Evolutionary conservation across 2,329 filamentous ascomycete species (phyloP).

Genomic region (Claviceps monticola): DNA sequence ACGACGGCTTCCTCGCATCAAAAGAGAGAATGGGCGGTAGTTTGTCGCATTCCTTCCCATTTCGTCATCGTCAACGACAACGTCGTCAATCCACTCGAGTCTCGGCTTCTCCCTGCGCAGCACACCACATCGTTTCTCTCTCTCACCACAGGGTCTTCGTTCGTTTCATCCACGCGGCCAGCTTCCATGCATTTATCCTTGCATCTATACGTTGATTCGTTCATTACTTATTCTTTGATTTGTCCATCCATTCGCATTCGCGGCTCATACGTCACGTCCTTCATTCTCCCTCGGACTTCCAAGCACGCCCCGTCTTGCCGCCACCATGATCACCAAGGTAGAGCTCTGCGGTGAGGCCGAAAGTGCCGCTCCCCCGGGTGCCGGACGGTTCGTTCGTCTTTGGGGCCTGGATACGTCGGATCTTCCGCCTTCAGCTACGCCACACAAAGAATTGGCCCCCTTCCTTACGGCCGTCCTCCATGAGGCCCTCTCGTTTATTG

Average conservation of each 20-base stretch:
- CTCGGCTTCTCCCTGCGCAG: not conserved
- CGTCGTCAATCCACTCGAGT: not conserved
- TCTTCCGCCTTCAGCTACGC: slow-evolving; percentile 28
- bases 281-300: not conserved
- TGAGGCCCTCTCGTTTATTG: slow-evolving; percentile 48
- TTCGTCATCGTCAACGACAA: not conserved
- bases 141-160: not conserved
- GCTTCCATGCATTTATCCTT: no score
- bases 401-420: slow-evolving; percentile 35
- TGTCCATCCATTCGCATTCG: not conserved
- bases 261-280: not conserved
- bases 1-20: not conserved
- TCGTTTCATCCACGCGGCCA: not conserved
- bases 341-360: slow-evolving; percentile 7
- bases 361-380: slow-evolving; percentile 8
- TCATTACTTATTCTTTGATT: not conserved
- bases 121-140: not conserved
- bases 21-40: not conserved
- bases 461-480: slow-evolving; percentile 39
- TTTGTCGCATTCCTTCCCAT: not conserved
- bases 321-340: slow-evolving; percentile 1
- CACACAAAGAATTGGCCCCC: slow-evolving; percentile 28
- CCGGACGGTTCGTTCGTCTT: slow-evolving; percentile 38
- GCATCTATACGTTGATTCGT: not conserved
- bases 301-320: not conserved